phyloP scores from a whole-genome alignment of 2,329 filamentous ascomycete species.

The Bipolaris gigantea region DNA sequence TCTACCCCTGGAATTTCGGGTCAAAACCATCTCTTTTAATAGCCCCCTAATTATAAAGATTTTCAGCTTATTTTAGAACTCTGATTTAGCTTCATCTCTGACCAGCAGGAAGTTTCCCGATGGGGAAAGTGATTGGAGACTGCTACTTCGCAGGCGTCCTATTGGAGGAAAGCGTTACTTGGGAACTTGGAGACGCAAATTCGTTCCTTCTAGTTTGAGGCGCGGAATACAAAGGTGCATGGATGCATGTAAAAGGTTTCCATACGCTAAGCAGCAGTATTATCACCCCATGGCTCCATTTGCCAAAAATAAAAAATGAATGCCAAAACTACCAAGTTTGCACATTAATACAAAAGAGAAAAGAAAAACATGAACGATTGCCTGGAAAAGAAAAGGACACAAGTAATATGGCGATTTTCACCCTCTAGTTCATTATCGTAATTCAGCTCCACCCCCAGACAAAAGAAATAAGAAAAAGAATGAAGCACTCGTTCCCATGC shows the following conservation, averaged over 20 bases:
- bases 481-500: neutral
- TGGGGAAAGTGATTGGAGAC: too few relatives aligned
- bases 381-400: neutral
- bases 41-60: too few relatives aligned
- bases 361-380: too few relatives aligned
- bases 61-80: too few relatives aligned
- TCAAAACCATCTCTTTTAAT: too few relatives aligned
- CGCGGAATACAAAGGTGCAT: neutral
- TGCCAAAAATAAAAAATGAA: neutral
- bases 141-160: slow-evolving; percentile 22
- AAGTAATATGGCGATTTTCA: too few relatives aligned
- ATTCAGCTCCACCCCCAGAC: neutral
- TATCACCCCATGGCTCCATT: too few relatives aligned
- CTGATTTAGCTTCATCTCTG: too few relatives aligned
- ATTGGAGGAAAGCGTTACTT: slow-evolving; percentile 18
- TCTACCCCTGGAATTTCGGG: too few relatives aligned
- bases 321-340: neutral
- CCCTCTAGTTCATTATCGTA: neutral
- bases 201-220: neutral
- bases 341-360: neutral
- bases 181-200: neutral
- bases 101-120: too few relatives aligned
- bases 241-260: neutral
- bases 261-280: neutral
- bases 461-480: neutral